Conservation (phyloP, 108 stramenopile genomes). For the Craspedostauros australis region DNA sequence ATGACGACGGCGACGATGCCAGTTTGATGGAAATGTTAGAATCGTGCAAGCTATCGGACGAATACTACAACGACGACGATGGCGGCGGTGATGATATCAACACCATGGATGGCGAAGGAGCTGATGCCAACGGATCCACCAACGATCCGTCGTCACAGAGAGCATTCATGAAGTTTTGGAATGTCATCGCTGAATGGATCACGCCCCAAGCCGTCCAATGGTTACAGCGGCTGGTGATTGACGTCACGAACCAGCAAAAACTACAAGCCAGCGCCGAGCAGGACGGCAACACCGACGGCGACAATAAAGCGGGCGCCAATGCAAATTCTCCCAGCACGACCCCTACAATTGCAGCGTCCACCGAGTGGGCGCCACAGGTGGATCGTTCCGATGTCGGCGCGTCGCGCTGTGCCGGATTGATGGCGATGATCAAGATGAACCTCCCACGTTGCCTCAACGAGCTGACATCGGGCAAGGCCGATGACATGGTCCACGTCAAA, state of each 20-base stretch:
- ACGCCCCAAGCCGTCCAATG: slow-evolving; percentile 30
- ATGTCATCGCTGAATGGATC: slow-evolving; percentile 31
- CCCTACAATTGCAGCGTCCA: background rate
- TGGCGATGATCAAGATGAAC: slow-evolving; percentile 63
- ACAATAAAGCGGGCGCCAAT: background rate
- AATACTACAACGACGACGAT: slow-evolving; percentile 5
- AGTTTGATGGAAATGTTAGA: slow-evolving; percentile 12
- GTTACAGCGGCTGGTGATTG: background rate
- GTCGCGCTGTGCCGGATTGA: slow-evolving; percentile 59
- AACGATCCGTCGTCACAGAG: background rate
- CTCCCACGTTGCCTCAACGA: slow-evolving; percentile 46
- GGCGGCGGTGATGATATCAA: slow-evolving; percentile 4
- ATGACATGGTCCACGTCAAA: slow-evolving; percentile 3
- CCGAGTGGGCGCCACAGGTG: slow-evolving; percentile 20
- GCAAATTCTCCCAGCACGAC: background rate
- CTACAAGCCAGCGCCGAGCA: background rate
- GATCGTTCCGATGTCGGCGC: slow-evolving; percentile 48
- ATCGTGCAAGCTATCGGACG: slow-evolving; percentile 14
- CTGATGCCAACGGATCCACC: slow-evolving; percentile 1
- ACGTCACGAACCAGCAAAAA: background rate
- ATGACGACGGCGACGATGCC: slow-evolving; percentile 19
- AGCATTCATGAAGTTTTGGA: slow-evolving; percentile 37
- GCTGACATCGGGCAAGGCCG: slow-evolving; percentile 12
- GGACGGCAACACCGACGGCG: background rate
- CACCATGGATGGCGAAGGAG: slow-evolving; percentile 2